Evolutionary conservation across 345 rosid genomes (phyloP).

Genomic region (Eutrema japonicum): DNA sequence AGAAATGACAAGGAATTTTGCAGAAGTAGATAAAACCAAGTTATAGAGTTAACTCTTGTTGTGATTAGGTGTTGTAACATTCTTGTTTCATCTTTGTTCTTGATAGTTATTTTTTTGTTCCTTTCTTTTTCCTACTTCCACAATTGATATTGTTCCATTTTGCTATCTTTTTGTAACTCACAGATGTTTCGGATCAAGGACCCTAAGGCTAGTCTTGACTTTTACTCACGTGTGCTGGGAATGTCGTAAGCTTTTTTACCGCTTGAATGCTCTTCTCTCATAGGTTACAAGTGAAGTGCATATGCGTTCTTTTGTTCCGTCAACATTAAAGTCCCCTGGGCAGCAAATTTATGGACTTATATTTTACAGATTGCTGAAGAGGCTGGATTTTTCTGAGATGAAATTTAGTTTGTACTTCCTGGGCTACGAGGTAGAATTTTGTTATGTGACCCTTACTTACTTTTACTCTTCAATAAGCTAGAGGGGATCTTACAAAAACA

Average conservation of each 20-base stretch:
- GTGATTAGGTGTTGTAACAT: not conserved
- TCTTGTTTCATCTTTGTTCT: not conserved
- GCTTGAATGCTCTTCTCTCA: constrained; percentile 1
- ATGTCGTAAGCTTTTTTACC: constrained; percentile 73
- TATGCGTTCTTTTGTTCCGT: not conserved
- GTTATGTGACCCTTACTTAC: constrained; percentile 5
- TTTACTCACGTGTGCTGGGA: constrained; percentile 89
- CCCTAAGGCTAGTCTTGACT: constrained; percentile 87
- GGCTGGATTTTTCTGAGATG: constrained; percentile 88
- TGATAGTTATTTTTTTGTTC: not conserved
- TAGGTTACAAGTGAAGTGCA: not conserved
- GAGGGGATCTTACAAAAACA: constrained; percentile 9
- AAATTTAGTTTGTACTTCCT: constrained; percentile 86
- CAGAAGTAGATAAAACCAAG: not conserved
- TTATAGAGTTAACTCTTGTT: constrained; percentile 14
- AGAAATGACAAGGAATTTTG: not conserved
- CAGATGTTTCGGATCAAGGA: constrained; percentile 98
- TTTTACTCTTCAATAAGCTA: constrained; percentile 1
- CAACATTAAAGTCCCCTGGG: constrained; percentile 5
- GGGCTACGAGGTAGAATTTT: constrained; percentile 81
- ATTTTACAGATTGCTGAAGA: constrained; percentile 71
- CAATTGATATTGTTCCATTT: not conserved
- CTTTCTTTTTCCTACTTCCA: constrained; percentile 4
- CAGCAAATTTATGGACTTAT: constrained; percentile 10
- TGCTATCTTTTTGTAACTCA: constrained; percentile 3